Evolutionary conservation across 2,329 filamentous ascomycete species (phyloP).

Genomic region (Fusarium nygamai): DNA sequence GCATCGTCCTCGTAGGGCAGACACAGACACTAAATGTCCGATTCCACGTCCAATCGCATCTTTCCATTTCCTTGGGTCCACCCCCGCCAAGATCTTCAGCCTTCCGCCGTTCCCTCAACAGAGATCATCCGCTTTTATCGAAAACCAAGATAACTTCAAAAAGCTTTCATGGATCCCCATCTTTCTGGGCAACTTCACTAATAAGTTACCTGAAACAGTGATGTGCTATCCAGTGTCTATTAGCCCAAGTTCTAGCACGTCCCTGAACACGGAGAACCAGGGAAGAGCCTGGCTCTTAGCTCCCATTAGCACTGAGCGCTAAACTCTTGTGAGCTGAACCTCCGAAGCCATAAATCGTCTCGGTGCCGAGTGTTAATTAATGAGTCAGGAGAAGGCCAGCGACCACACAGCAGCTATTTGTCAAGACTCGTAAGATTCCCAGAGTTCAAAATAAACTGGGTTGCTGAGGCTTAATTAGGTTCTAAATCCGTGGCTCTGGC

Average conservation of each 20-base stretch:
- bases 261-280: constrained; percentile 6
- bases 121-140: background rate
- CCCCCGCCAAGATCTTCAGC: constrained; percentile 15
- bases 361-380: constrained; percentile 12
- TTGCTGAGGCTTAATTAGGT: background rate
- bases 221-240: constrained; percentile 2
- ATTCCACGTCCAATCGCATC: constrained; percentile 20
- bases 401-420: background rate
- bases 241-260: constrained; percentile 10
- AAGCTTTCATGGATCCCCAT: constrained; percentile 16
- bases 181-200: background rate
- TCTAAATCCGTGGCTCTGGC: background rate
- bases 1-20: constrained; percentile 7
- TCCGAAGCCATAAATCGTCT: constrained; percentile 22
- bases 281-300: constrained; percentile 12
- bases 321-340: constrained; percentile 19
- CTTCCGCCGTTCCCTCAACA: background rate
- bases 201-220: constrained; percentile 30
- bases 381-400: constrained; percentile 23
- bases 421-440: background rate
- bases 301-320: constrained; percentile 18
- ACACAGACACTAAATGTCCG: background rate
- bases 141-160: constrained; percentile 15
- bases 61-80: background rate
- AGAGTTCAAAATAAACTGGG: background rate